Conservation (phyloP, 176 grass and related monocot species). For the Eleusine indica region DNA sequence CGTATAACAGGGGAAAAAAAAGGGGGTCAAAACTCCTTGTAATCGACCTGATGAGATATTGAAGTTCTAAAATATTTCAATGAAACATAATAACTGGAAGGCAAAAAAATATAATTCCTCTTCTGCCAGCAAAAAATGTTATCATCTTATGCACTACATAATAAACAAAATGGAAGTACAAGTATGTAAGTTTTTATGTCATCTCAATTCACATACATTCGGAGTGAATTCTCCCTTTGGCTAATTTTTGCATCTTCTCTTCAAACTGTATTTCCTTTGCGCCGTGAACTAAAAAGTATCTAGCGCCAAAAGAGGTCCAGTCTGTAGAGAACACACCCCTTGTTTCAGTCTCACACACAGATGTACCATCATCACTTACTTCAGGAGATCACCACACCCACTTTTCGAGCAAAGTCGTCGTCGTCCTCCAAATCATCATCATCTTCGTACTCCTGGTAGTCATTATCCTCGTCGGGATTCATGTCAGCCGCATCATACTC, state of each 20-base stretch:
- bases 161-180: conserved; percentile 22
- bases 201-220: conserved; percentile 24
- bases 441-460: conserved; percentile 51
- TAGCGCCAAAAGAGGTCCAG: conserved; percentile 24
- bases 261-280: conserved; percentile 21
- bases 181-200: conserved; percentile 34
- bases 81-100: background rate
- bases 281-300: conserved; percentile 47
- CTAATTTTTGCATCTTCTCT: conserved; percentile 32
- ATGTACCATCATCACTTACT: background rate
- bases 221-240: conserved; percentile 10
- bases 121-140: conserved; percentile 5
- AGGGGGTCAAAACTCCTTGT: too few relatives aligned
- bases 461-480: conserved; percentile 42
- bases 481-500: conserved; percentile 38
- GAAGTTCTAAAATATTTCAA: background rate
- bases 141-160: conserved; percentile 28
- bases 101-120: background rate
- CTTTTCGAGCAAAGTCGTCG: conserved; percentile 54
- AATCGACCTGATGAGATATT: background rate
- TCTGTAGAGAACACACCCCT: background rate
- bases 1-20: too few relatives aligned
- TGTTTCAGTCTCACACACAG: too few relatives aligned
- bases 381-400: conserved; percentile 57
- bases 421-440: conserved; percentile 63